Percentiles rank a stretch among this genome's conserved stretches.
phyloP scores from a whole-genome alignment of 2,329 filamentous ascomycete species.

The Penicillium sp. region DNA sequence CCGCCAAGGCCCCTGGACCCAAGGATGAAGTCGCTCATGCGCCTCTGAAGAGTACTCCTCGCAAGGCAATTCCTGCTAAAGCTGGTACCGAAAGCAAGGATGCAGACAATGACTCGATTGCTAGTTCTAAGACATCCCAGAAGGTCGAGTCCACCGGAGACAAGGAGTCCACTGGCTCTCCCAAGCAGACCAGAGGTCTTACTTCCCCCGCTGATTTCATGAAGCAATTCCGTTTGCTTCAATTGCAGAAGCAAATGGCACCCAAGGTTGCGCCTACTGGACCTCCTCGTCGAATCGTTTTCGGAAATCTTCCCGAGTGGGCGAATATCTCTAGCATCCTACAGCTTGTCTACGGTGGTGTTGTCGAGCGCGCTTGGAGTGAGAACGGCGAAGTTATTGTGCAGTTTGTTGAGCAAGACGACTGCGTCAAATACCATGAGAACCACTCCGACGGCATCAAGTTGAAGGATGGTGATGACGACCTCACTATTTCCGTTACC shows the following conservation, averaged over 20 bases:
- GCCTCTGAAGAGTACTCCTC: not conserved
- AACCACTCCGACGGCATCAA: constrained; percentile 40
- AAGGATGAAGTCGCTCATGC: not conserved
- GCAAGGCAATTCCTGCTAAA: not conserved
- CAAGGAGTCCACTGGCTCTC: not conserved
- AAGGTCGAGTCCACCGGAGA: not conserved
- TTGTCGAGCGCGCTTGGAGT: constrained; percentile 36
- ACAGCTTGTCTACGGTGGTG: constrained; percentile 41
- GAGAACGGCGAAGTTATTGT: constrained; percentile 32
- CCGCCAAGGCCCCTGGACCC: not conserved
- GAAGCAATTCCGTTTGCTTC: constrained; percentile 4
- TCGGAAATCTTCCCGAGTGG: constrained; percentile 40
- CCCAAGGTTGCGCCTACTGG: not conserved
- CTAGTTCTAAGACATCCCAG: not conserved
- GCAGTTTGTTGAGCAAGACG: constrained; percentile 37
- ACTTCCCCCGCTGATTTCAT: constrained; percentile 4
- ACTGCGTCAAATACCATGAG: constrained; percentile 39
- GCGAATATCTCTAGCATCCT: constrained; percentile 35
- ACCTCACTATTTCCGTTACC: constrained; percentile 40
- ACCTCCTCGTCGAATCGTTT: constrained; percentile 33
- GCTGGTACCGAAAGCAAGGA: not conserved
- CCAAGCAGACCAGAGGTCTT: not conserved
- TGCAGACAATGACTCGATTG: not conserved
- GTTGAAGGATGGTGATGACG: constrained; percentile 28
- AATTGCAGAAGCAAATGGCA: not conserved